A percentile compares a stretch with the other conserved stretches of the same genome.
These are phyloP conservation scores for Escovopsis sp. DNA, from an alignment of 2,329 filamentous ascomycete species.

Conservation along the genomic window DNA sequence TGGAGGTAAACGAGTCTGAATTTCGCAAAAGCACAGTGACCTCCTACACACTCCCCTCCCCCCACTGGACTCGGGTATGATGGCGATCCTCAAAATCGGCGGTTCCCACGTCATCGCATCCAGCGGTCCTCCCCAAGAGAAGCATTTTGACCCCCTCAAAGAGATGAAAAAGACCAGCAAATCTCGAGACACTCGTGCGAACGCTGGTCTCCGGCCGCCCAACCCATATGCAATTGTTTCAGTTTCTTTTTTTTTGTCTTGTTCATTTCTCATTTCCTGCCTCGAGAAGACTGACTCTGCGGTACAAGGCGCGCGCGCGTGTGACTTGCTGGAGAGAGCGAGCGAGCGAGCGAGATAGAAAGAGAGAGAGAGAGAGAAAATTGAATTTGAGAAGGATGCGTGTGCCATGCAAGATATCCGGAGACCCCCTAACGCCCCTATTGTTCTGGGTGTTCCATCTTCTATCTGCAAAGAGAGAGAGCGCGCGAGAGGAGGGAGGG, in stretches of 20 bases:
- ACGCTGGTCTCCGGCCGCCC: slow-evolving; percentile 41
- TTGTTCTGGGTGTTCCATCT: slow-evolving; percentile 50
- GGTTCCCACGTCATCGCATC: slow-evolving; percentile 47
- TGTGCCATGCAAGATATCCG: slow-evolving; percentile 66
- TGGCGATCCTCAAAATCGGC: slow-evolving; percentile 46
- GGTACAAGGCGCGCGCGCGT: slow-evolving; percentile 24
- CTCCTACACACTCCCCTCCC: slow-evolving; percentile 25
- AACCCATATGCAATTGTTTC: slow-evolving; percentile 36
- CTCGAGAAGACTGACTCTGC: slow-evolving; percentile 26
- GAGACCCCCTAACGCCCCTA: slow-evolving; percentile 63
- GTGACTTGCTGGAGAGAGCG: too few species aligned
- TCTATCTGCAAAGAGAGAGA: slow-evolving; percentile 47
- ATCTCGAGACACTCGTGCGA: slow-evolving; percentile 38
- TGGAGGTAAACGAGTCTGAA: slow-evolving; percentile 37
- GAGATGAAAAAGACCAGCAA: too few species aligned
- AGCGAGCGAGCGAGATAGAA: too few species aligned
- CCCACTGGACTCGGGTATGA: slow-evolving; percentile 41
- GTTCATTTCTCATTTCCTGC: slow-evolving; percentile 13
- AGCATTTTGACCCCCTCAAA: too few species aligned
- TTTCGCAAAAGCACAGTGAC: slow-evolving; percentile 44
- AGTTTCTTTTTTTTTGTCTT: neutral
- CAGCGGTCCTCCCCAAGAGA: slow-evolving; percentile 16
- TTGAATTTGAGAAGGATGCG: slow-evolving; percentile 26
- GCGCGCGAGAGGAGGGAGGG: too few species aligned
- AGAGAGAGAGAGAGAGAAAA: slow-evolving; percentile 32